phyloP scores from a whole-genome alignment of 768 basidiomycete genomes.

The Serendipita sp. region DNA sequence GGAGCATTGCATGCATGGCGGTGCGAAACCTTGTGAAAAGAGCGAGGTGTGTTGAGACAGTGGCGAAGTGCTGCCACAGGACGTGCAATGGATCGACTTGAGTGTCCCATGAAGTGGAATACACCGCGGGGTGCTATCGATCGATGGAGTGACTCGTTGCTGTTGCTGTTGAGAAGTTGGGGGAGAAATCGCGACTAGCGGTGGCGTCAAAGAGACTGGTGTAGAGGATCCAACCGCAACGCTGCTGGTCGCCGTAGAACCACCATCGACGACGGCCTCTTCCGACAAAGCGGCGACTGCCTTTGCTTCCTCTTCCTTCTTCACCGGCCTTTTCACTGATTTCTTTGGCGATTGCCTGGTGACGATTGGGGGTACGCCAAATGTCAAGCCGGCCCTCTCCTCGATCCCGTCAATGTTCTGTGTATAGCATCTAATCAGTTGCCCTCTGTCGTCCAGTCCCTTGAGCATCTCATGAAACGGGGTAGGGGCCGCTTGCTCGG shows the following conservation, averaged over 20 bases:
- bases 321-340: constrained; percentile 31
- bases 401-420: constrained; percentile 91
- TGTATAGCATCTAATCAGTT: constrained; percentile 73
- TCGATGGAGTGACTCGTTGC: constrained; percentile 18
- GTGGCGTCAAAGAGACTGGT: constrained; percentile 9
- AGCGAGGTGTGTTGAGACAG: constrained; percentile 31
- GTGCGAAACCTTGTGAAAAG: constrained; percentile 44
- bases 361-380: constrained; percentile 62
- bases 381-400: constrained; percentile 67
- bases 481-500: constrained; percentile 58
- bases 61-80: constrained; percentile 58
- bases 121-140: constrained; percentile 49
- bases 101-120: constrained; percentile 85
- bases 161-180: background rate
- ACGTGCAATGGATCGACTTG: constrained; percentile 60
- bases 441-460: constrained; percentile 54
- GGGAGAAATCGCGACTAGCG: constrained; percentile 10
- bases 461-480: constrained; percentile 65
- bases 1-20: constrained; percentile 66
- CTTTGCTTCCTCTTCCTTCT: constrained; percentile 21
- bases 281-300: background rate
- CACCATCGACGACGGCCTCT: background rate
- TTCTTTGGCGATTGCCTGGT: constrained; percentile 24
- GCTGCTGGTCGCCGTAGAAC: background rate
- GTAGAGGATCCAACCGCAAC: background rate